phyloP scores from a whole-genome alignment of 2,329 filamentous ascomycete genomes.

The Alternaria postmessia region DNA sequence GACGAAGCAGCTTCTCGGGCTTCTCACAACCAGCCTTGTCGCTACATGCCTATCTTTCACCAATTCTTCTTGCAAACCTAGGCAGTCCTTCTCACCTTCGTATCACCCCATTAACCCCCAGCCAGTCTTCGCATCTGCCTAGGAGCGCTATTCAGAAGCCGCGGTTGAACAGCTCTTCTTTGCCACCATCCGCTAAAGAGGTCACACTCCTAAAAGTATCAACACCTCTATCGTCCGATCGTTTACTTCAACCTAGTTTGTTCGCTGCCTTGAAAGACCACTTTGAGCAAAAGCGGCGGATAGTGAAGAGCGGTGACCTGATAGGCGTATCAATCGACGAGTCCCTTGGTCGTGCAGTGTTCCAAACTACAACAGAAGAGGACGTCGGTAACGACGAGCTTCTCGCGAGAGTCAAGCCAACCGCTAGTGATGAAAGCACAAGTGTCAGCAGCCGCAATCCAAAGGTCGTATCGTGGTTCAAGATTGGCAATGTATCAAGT shows the following conservation, averaged over 20 bases:
- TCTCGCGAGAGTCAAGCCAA: slow-evolving; percentile 58
- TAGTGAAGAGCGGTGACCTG: slow-evolving; percentile 86
- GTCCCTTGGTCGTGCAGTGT: slow-evolving; percentile 80
- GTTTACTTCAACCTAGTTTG: slow-evolving; percentile 82
- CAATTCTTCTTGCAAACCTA: slow-evolving; percentile 85
- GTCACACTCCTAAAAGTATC: slow-evolving; percentile 89
- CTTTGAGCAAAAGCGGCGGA: slow-evolving; percentile 81
- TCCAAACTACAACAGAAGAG: slow-evolving; percentile 76
- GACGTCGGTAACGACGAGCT: slow-evolving; percentile 65
- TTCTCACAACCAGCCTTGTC: slow-evolving; percentile 37
- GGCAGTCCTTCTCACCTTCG: slow-evolving; percentile 80
- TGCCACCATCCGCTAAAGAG: slow-evolving; percentile 72
- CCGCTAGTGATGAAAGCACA: slow-evolving; percentile 28
- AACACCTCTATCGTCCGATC: slow-evolving; percentile 86
- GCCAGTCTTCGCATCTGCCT: slow-evolving; percentile 50
- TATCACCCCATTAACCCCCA: slow-evolving; percentile 72
- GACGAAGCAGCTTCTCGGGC: slow-evolving; percentile 60
- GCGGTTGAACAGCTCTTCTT: slow-evolving; percentile 54
- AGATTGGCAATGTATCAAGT: slow-evolving; percentile 72
- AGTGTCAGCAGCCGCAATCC: slow-evolving; percentile 25
- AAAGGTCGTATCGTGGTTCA: slow-evolving; percentile 84
- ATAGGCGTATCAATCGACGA: slow-evolving; percentile 91
- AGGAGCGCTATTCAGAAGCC: slow-evolving; percentile 53
- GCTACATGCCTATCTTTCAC: slow-evolving; percentile 74
- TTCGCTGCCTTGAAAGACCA: slow-evolving; percentile 87